phyloP scores from a whole-genome alignment of 1,284 basidiomycete species.

The Thelephora terrestris region DNA sequence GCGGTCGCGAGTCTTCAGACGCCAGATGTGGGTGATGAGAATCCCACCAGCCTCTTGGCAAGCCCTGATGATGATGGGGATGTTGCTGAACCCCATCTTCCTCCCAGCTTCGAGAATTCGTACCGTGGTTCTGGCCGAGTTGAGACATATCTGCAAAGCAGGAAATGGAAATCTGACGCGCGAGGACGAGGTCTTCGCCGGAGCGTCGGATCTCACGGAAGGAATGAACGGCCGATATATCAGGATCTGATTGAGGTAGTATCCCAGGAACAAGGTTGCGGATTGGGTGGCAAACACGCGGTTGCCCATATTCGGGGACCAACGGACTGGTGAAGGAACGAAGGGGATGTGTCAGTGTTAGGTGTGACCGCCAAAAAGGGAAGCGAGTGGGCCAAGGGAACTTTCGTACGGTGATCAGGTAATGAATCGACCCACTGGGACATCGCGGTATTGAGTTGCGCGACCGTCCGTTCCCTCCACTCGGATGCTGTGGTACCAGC shows the following conservation, averaged over 20 bases:
- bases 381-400: constrained; percentile 1
- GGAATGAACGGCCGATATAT: constrained; percentile 72
- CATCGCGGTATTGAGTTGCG: constrained; percentile 60
- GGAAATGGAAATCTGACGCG: constrained; percentile 29
- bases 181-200: constrained; percentile 12
- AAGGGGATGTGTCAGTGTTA: too few relatives aligned
- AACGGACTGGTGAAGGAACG: constrained; percentile 37
- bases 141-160: constrained; percentile 55
- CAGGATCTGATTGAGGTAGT: constrained; percentile 62
- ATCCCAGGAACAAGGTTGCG: constrained; percentile 55
- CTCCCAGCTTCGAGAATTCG: constrained; percentile 48
- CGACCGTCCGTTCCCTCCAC: constrained; percentile 53
- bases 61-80: background rate
- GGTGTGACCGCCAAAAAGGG: constrained; percentile 5
- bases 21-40: background rate
- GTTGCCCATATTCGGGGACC: constrained; percentile 52
- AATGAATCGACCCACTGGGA: constrained; percentile 64
- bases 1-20: background rate
- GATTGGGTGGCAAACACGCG: constrained; percentile 55
- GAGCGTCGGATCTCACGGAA: constrained; percentile 13
- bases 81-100: background rate
- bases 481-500: constrained; percentile 38
- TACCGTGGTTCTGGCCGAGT: constrained; percentile 52
- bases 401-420: constrained; percentile 54
- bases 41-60: background rate